Base-by-base conservation (phyloP, 75 land plant genomes). In the Pinus taeda region DNA sequence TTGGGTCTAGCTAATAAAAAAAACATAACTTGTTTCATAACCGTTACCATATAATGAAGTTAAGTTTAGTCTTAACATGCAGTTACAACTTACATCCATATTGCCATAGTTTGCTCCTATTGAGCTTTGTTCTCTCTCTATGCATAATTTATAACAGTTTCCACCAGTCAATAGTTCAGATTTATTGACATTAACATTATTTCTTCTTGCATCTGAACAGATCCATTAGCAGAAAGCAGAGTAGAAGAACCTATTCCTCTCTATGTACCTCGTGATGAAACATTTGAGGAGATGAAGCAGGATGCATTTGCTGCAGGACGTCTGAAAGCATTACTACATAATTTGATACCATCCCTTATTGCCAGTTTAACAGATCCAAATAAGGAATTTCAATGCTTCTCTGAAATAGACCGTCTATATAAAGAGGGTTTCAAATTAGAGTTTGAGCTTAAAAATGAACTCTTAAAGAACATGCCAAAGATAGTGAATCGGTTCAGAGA, bases 231-330 rank as follows among this genome's bases (percentile, higher is more conserved):
- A 8, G 97, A 94, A 79, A 89, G 84, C 56, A 57, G 92, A 8
- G 64, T 90, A 21, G 93, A 86, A 79, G 79, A 87, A 75, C 88
- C 88, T 57, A 22, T 73, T 59, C 87, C 87, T 20, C 65, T 86
- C 71, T 94, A 94, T 64, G 97, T 94, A 72, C 97, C 97, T 3
- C 78, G 95, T 30, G 97, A 94, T 74, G 97, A 92, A 65, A 81
- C 85, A 29, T 94, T 94, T 61, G 91, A 88, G 78, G 91, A 92
- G 83, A 56, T 73, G 2, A 94, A 92, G 77, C 24, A 65, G 30
- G 79, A 84, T 42, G 74, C 85, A 6, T 83, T 92, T 71, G 55
- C 80, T 3, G n/a, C 61, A 15, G 85, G 89, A 29, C 60, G 87
- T 77, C 77, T 88, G 22, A 87, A 80, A 75, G 92, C 82, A 0